These are phyloP conservation scores for Candida pseudocylindracea DNA, from an alignment of 1,139 yeast species.

Conservation along the genomic window DNA sequence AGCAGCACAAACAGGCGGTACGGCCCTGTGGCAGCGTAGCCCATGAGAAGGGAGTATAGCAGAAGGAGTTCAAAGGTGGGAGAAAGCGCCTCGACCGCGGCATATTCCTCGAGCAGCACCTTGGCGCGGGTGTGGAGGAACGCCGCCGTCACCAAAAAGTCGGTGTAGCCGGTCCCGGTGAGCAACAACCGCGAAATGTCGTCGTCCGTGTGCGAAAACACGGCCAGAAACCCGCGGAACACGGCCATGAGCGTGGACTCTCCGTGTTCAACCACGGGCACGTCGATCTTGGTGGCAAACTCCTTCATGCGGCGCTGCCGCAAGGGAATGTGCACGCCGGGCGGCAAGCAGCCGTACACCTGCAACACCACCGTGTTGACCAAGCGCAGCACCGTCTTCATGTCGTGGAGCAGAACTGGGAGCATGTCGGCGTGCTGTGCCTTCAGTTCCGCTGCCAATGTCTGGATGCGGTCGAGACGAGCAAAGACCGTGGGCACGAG, in stretches of 20 bases:
- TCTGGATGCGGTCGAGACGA: too few species aligned
- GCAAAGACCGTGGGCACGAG: too few species aligned
- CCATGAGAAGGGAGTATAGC: constrained; percentile 27
- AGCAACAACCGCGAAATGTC: constrained; percentile 33
- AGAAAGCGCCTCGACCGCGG: constrained; percentile 10
- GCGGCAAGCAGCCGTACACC: constrained; percentile 34
- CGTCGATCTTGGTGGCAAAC: constrained; percentile 11
- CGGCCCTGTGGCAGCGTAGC: constrained; percentile 15
- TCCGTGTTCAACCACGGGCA: constrained; percentile 1
- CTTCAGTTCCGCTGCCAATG: constrained; percentile 4
- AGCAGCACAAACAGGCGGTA: constrained; percentile 20
- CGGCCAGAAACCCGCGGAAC: constrained; percentile 10
- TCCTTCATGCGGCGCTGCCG: constrained; percentile 31
- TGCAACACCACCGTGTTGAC: constrained; percentile 48
- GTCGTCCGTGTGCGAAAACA: constrained; percentile 15
- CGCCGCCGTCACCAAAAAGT: constrained; percentile 28
- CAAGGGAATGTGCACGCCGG: constrained; percentile 42
- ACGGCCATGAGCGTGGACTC: constrained; percentile 11
- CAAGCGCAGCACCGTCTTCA: constrained; percentile 46
- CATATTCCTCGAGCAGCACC: constrained; percentile 3
- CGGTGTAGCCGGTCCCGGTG: constrained; percentile 57
- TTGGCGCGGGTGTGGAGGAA: constrained; percentile 4
- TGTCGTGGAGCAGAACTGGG: constrained; percentile 63
- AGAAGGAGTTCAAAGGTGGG: constrained; percentile 41
- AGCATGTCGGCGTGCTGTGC: constrained; percentile 17